Evolutionary conservation across 345 rosid genomes (phyloP), one percentile per base, ranked within the genome.

Genomic region (Salix purpurea): DNA sequence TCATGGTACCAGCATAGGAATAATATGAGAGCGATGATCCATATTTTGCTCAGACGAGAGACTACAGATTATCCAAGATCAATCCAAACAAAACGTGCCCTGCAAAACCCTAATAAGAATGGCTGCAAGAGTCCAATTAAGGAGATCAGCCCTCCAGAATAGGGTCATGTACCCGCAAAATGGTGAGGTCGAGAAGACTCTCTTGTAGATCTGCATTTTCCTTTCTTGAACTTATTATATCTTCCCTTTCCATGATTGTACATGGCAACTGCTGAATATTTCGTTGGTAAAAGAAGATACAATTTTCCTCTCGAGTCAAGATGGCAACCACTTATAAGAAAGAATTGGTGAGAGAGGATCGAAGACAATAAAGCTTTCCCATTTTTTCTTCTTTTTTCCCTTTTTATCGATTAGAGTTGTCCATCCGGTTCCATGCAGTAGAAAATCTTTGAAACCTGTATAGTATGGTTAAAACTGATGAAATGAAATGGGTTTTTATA

Each of bases 201-300:
- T 15, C 65, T 15, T 23, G 62, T 36, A 37, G 40, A 75, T 62
- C 1, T 70, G 6, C 19, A 58, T 19, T 70, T 67, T 70, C 48
- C 65, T 37, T 76, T 75, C 24, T 56, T 68, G 32, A 32, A 32
- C 71, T 65, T 78, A 72, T 44, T 24, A 24, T 54, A 10, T 56
- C 56, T 72, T 67, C 13, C 54, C 14, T 39, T 80, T 69, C 32
- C 72, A 67, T 77, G 83, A 77, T 76, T 83, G 46, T 36, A 83
- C 79, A 44, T 19, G 70, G 71, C 79, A 76, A 77, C 78, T 10
- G 71, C 76, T 74, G 68, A 74, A 77, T 77, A 75, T 65, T 73
- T 73, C 75, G 28, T 69, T 73, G 34, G n/a, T 11, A 19, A 15
- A 34, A 34, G 71, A 62, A 26, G 2, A 56, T 7, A 61, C 10